Percentiles rank a stretch among this genome's conserved stretches.
These are phyloP conservation scores for Vitis cinerea DNA, from an alignment of 164 flowering plant species.

Conservation along the genomic window DNA sequence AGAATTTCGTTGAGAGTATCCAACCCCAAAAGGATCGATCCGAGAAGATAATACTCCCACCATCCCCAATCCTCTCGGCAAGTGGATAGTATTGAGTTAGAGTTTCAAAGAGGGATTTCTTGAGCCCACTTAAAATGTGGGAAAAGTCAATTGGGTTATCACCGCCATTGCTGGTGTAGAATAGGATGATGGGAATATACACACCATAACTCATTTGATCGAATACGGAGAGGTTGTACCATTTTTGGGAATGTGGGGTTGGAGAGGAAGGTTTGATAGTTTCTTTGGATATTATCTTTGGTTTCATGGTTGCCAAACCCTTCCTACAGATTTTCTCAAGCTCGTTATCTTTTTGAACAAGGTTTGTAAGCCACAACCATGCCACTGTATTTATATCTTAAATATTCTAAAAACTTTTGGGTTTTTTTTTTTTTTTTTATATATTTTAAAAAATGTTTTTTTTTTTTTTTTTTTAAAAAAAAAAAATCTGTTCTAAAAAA, in stretches of 20 bases:
- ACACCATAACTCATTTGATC: conserved; percentile 26
- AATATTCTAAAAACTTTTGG: too few species aligned
- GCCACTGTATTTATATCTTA: too few species aligned
- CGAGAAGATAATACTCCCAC: neutral
- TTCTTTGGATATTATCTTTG: conserved; percentile 15
- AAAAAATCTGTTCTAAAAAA: too few species aligned
- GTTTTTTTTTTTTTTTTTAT: too few species aligned
- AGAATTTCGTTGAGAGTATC: too few species aligned
- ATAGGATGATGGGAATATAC: conserved; percentile 15
- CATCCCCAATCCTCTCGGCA: conserved; percentile 23
- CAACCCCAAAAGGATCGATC: too few species aligned
- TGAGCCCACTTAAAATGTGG: neutral
- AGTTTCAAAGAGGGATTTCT: conserved; percentile 19
- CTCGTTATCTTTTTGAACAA: too few species aligned
- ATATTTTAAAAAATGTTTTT: too few species aligned
- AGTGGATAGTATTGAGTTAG: conserved; percentile 25
- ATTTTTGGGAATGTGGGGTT: conserved; percentile 22
- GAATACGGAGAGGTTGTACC: conserved; percentile 23
- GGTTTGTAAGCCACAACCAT: too few species aligned
- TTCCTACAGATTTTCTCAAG: too few species aligned
- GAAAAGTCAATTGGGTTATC: neutral
- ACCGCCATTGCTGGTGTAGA: conserved; percentile 1
- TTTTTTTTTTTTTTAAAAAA: too few species aligned
- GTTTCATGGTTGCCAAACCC: neutral
- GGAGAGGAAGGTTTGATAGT: conserved; percentile 36